phyloP scores from a whole-genome alignment of 768 basidiomycete genomes.

The Psilocybe azurescens region DNA sequence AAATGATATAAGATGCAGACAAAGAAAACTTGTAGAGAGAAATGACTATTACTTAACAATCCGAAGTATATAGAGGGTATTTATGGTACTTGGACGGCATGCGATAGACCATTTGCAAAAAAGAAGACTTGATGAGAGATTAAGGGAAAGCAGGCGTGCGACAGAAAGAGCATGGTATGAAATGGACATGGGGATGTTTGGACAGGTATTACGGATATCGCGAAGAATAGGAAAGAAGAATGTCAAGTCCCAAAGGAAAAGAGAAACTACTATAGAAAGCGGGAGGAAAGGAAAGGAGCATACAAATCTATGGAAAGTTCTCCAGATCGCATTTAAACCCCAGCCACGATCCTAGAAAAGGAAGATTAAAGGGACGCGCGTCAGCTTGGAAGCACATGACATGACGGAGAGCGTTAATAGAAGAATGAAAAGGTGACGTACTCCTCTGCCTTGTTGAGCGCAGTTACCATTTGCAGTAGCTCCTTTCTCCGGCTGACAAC shows the following conservation, averaged over 20 bases:
- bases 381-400: constrained; percentile 3
- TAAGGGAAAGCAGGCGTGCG: not conserved
- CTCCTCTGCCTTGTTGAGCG: constrained; percentile 97
- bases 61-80: constrained; percentile 29
- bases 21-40: constrained; percentile 9
- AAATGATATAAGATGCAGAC: not conserved
- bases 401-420: constrained; percentile 7
- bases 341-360: constrained; percentile 35
- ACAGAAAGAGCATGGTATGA: constrained; percentile 8
- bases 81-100: constrained; percentile 26
- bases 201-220: not conserved
- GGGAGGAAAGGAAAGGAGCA: not conserved
- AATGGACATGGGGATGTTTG: not conserved
- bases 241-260: constrained; percentile 1
- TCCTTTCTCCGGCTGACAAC: constrained; percentile 93
- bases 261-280: not conserved
- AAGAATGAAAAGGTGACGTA: constrained; percentile 45
- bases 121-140: not conserved
- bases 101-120: constrained; percentile 5
- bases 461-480: constrained; percentile 90
- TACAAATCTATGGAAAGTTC: not conserved
- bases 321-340: constrained; percentile 28
- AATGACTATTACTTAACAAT: constrained; percentile 15
- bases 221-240: not conserved
- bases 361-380: constrained; percentile 10